Evolutionary conservation across 2,329 filamentous ascomycete species (phyloP).

Genomic region (Myriosclerotinia scirpicola): DNA sequence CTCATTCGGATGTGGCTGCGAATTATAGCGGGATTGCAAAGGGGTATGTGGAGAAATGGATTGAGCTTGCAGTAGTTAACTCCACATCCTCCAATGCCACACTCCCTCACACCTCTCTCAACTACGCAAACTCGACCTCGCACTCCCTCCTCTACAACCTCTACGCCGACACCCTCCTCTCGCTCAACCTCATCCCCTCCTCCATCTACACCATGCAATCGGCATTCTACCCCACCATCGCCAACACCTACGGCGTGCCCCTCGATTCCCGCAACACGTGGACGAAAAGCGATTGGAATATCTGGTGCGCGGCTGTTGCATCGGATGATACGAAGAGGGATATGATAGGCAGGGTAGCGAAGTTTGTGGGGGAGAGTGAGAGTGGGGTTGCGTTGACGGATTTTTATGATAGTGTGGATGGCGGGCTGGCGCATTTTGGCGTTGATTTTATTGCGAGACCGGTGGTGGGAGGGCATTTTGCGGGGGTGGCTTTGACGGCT

Average conservation of each 20-base stretch:
- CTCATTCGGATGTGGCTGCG: constrained; percentile 55
- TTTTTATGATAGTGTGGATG: background rate
- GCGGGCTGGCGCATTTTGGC: background rate
- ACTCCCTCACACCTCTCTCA: constrained; percentile 69
- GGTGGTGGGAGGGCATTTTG: constrained; percentile 5
- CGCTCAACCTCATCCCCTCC: constrained; percentile 73
- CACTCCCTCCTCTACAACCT: constrained; percentile 68
- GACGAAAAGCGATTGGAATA: constrained; percentile 64
- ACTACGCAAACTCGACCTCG: constrained; percentile 54
- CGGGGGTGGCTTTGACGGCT: background rate
- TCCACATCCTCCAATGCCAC: constrained; percentile 50
- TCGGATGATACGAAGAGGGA: background rate
- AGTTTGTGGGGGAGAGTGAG: background rate
- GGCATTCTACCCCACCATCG: constrained; percentile 70
- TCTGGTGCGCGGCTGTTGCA: constrained; percentile 26
- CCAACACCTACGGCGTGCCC: constrained; percentile 75
- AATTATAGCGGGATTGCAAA: constrained; percentile 62
- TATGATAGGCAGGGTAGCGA: background rate
- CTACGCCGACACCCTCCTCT: constrained; percentile 75
- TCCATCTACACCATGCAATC: constrained; percentile 77
- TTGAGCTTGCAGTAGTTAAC: constrained; percentile 65
- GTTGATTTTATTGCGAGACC: background rate
- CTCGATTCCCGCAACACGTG: constrained; percentile 79
- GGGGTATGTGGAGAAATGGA: constrained; percentile 72
- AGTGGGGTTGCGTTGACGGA: background rate